Base-by-base conservation (phyloP, 805 yeast genomes). In the Kodamaea nitidulidarum region DNA sequence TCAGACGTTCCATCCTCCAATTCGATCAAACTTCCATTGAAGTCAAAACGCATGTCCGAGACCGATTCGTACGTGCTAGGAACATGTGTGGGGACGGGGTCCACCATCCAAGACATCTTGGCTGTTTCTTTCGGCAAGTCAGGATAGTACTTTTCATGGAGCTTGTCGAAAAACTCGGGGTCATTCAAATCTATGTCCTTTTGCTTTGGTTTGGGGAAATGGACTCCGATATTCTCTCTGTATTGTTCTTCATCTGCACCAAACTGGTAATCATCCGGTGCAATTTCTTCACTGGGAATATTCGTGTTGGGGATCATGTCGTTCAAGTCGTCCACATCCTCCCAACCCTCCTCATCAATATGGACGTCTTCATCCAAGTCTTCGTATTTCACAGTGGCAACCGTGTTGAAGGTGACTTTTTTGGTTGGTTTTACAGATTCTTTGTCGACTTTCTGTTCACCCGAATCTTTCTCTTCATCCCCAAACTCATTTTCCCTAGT, bases 31-130 rank as follows among this genome's bases (percentile, higher is more conserved):
- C 85, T 70, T 8, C 97, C 98, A 36, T 78, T 70, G 60, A 93
- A 88, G 54, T 91, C 97, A 55, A 93, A 93, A 46, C 99, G 67
- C 55, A 91, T 66, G 38, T 84, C 88, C 4, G 82, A 60, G 4
- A 84, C 75, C 36, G 81, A 61, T 48, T 74, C 72, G 57, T 76
- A 65, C 16, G 72, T 65, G 48, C 63, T 70, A 49, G 60, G 53
- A 0, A 64, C 61, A 16, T 63, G 60, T 9, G 60, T 45, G 1
- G 75, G 70, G 17, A 75, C 67, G 1, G 81, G 75, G 2, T 85
- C 80, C 41, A 81, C 75, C 96, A 90, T 90, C 99, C 99, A 93
- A 43, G 88, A 84, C 41, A 93, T 60, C 50, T 86, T 84, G 29
- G 78, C 80, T 0, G 86, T 75, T 48, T 93, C 95, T 35, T 70